Evolutionary conservation across 2,329 filamentous ascomycete species (phyloP), one percentile per base, ranked within the genome.

Genomic region (Metarhizium humberi): DNA sequence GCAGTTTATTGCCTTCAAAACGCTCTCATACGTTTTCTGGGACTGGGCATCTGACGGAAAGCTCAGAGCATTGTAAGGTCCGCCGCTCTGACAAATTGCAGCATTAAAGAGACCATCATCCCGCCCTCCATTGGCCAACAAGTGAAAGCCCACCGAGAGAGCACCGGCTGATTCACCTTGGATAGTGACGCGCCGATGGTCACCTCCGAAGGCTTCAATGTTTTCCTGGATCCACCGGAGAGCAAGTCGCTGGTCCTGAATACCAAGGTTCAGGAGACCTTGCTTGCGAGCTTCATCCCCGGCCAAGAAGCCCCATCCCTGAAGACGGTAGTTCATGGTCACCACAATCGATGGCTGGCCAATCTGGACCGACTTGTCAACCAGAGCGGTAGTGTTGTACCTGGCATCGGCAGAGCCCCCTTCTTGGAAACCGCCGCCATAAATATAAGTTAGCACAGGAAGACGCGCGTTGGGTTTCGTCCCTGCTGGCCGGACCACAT

Each of bases 141-240:
- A 25, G 36, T 40, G 36, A 14, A 11, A 40, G 36, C 10, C 36
- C 36, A 40, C 36, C 10, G 10, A 11, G 10, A 11, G 36, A 11
- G 36, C 36, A 14, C 36, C 36, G 36, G 36, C 36, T 11, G 10
- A 11, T 40, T 40, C 10, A 5, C 58, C 55, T 53, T 53, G 58
- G 25, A 57, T 51, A 10, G 51, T 58, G 29, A 58, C 53, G 47
- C 51, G 52, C 20, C 55, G 43, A 13, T 56, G 50, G 16, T 63
- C 63, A 14, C 70, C 70, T 7, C 70, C 69, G 32, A 72, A 73
- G 8, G 61, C 62, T 18, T 60, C 62, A 34, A 73, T 70, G 32
- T 73, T 72, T 3, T 63, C 59, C 36, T 65, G 61, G 1, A 70
- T 63, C 69, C 69, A 72, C 52, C 71, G 64, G 0, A 71, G 54